These are phyloP conservation scores for Xylaria intraflava DNA, from an alignment of 495 filamentous ascomycete genomes.

Conservation along the genomic window DNA sequence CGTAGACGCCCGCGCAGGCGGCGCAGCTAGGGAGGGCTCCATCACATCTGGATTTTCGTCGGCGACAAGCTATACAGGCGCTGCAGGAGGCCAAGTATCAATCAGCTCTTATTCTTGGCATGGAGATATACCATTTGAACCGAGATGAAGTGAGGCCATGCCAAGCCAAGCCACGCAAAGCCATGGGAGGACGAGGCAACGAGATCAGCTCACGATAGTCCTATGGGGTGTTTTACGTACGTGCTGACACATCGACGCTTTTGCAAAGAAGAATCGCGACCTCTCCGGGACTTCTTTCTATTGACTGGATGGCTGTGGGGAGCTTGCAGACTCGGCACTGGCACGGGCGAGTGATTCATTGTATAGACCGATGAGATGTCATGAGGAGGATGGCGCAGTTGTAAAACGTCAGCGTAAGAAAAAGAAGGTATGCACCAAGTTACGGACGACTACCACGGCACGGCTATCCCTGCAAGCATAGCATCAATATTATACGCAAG, in stretches of 20 bases:
- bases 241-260: constrained; percentile 92
- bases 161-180: not conserved
- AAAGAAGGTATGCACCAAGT: not conserved
- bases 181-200: not conserved
- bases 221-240: constrained; percentile 15
- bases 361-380: not conserved
- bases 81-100: constrained; percentile 11
- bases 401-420: constrained; percentile 3
- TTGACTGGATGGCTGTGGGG: constrained; percentile 1
- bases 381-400: not conserved
- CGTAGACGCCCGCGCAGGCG: constrained; percentile 91
- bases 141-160: not conserved
- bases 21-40: constrained; percentile 88
- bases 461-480: too few relatives aligned
- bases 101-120: not conserved
- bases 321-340: constrained; percentile 3
- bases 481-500: too few relatives aligned
- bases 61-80: constrained; percentile 91
- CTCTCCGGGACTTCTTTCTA: constrained; percentile 48
- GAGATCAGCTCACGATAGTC: not conserved
- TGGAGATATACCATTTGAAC: not conserved
- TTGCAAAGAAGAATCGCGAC: constrained; percentile 42
- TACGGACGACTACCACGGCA: not conserved
- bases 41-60: constrained; percentile 91
- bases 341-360: constrained; percentile 7